Base-by-base conservation (phyloP, 2,329 filamentous ascomycete species). In the Neofusicoccum laricinum region DNA sequence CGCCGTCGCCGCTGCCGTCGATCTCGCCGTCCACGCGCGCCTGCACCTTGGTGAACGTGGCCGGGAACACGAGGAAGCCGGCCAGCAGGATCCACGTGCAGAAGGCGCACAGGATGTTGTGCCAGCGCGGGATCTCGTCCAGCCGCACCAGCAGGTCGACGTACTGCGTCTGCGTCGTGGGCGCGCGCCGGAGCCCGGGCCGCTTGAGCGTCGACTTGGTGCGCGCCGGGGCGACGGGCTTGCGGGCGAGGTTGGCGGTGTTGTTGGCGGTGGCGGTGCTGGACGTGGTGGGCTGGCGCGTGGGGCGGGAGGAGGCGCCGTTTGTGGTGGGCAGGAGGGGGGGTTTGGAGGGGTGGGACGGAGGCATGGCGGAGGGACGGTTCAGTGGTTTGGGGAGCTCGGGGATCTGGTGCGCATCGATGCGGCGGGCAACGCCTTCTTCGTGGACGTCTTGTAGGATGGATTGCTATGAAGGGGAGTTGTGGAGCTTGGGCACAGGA, bases 21-120 rank as follows among this genome's bases (percentile, higher is more conserved):
- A 73, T 58, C 30, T 67, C 67, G 8, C 71, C 61, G 25, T 74
- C 69, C 15, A 75, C 67, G 7, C 70, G 72, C 34, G 71, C 70
- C 63, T 78, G 74, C 49, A 81, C 71, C 36, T 75, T 79, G 41
- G 79, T 83, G 69, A 85, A 86, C 0, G 81, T 84, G 5, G 80
- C 82, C 0, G 83, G 82, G 40, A 84, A 78, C 46, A 85, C 76
- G 15, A 85, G 75, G 73, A 84, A 86, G 32, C 83, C 83, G 0
- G 80, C 80, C 1, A 86, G 78, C 2, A 86, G 76, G 50, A 84
- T 75, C 81, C 80, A 86, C 4, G 78, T 74, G 64, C 77, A 81
- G n/a, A 77, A 67, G 10, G 76, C 75, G 55, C 79, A 79, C 19
- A 82, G 73, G 61, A 84, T 75, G 71, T 82, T 85, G 73, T 84